A percentile compares a stretch with the other conserved stretches of the same genome.
Conservation (phyloP, 257 asterid genomes). For the Prunella vulgaris region DNA sequence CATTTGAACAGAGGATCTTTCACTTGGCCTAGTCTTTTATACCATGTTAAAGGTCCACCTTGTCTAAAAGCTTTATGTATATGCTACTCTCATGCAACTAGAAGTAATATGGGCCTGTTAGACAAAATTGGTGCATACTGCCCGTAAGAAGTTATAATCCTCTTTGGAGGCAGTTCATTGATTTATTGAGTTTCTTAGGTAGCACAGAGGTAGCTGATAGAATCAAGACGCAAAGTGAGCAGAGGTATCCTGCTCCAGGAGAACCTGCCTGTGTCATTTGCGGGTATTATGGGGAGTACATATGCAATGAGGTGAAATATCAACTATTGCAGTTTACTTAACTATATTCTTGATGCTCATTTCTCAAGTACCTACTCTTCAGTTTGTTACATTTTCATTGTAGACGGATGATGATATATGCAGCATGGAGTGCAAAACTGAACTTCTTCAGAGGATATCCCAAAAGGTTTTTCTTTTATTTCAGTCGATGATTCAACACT, state of each 20-base stretch:
- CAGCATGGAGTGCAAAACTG: slow-evolving; percentile 79
- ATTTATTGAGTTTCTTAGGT: slow-evolving; percentile 32
- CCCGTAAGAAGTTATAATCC: neutral
- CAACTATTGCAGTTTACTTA: neutral
- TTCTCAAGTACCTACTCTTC: slow-evolving; percentile 4
- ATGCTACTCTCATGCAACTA: slow-evolving; percentile 10
- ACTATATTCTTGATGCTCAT: neutral
- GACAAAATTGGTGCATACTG: neutral
- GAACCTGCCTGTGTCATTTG: slow-evolving; percentile 77
- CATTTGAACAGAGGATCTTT: too few species aligned
- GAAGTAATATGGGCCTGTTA: slow-evolving; percentile 3
- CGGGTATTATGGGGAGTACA: slow-evolving; percentile 86
- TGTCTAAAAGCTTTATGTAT: neutral
- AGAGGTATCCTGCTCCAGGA: slow-evolving; percentile 75
- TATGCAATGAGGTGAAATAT: slow-evolving; percentile 67
- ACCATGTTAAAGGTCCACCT: too few species aligned
- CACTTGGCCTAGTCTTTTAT: too few species aligned
- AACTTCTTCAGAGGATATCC: slow-evolving; percentile 44
- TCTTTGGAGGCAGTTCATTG: slow-evolving; percentile 14
- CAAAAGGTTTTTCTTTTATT: slow-evolving; percentile 42
- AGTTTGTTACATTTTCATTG: slow-evolving; percentile 17
- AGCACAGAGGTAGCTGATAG: slow-evolving; percentile 35
- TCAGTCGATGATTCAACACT: neutral
- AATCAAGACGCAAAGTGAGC: slow-evolving; percentile 56
- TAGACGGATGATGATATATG: slow-evolving; percentile 85